These are phyloP conservation scores for Mycena citricolor DNA, from an alignment of 1,284 basidiomycete species.

Conservation along the genomic window DNA sequence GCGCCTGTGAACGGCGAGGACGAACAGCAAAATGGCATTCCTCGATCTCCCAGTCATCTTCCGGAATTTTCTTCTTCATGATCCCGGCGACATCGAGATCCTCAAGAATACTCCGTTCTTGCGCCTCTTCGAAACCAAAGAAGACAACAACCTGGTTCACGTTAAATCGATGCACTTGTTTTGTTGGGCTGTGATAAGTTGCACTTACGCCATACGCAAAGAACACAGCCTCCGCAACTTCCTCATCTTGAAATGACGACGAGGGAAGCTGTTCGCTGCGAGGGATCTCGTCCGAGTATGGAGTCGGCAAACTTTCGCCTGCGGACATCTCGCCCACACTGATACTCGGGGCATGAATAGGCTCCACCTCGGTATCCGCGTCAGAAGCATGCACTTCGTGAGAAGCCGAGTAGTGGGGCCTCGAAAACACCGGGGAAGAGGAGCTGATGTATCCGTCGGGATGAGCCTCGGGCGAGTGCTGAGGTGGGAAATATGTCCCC, in stretches of 20 bases:
- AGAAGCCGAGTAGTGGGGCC: constrained; percentile 20
- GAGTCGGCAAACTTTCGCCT: constrained; percentile 3
- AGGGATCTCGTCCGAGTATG: constrained; percentile 4
- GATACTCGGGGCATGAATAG: constrained; percentile 4
- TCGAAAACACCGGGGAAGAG: constrained; percentile 42
- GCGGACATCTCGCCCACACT: constrained; percentile 1
- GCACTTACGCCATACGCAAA: constrained; percentile 70
- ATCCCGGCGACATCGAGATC: constrained; percentile 74
- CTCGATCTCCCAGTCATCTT: constrained; percentile 86
- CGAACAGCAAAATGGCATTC: constrained; percentile 83
- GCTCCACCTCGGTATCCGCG: too few relatives aligned
- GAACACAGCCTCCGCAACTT: constrained; percentile 83
- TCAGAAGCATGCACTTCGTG: constrained; percentile 17
- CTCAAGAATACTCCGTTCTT: constrained; percentile 80
- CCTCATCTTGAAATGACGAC: too few relatives aligned
- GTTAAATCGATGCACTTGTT: too few relatives aligned
- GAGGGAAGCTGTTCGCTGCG: constrained; percentile 9
- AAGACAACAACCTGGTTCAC: constrained; percentile 70
- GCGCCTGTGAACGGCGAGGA: constrained; percentile 17
- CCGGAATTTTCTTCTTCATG: constrained; percentile 57
- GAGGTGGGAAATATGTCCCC: constrained; percentile 68
- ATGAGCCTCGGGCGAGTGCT: constrained; percentile 31
- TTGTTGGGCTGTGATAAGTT: too few relatives aligned
- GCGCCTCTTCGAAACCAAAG: constrained; percentile 75
- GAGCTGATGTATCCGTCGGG: constrained; percentile 58